Base-by-base conservation (phyloP, 345 rosid genomes). In the Microcos paniculata region DNA sequence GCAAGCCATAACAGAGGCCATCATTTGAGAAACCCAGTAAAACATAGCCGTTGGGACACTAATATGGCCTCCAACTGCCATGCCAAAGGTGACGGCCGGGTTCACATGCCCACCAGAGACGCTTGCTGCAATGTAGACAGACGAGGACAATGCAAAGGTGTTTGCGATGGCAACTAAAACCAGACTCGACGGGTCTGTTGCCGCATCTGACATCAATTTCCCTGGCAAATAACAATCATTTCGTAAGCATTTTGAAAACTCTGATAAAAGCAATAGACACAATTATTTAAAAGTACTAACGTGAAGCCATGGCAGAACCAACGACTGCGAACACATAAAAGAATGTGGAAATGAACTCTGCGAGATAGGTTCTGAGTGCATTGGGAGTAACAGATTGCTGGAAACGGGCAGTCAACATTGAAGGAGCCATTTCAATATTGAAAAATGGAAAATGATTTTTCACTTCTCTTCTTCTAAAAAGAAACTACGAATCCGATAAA, bases 341-440 rank as follows among this genome's bases (percentile, higher is more conserved):
- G 94, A 96, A 96, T 33, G 98, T 90, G 43, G 98, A 92, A 83
- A 93, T 90, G 74, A 93, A 92, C 92, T 93, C 97, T 0, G 97
- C 94, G 1, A 96, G 85, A 67, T 96, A 93, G 2, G 92, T 84
- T 76, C 94, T 80, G 31, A 92, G 80, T 3, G 99, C 91, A 51
- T 75, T 80, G 5, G 58, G 76, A 19, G 88, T 85, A n/a, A 91
- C 53, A 4, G 88, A 81, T 76, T 84, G 85, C 15, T 77, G 38
- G 59, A 91, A 85, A 40, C 96, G 90, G 2, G 81, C 56, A 12
- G 78, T 3, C 10, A 88, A 66, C 12, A 86, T 74, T 28, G 83
- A 40, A 0, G 91, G 83, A 56, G 90, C 87, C 99, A 95, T 95
- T 79, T 71, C 46, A 49, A 35, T 35, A 3, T 7, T 35, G 4